Evolutionary conservation across 1,139 yeast species (phyloP), one percentile per base, ranked within the genome.

Genomic region (Hyphopichia fennica): DNA sequence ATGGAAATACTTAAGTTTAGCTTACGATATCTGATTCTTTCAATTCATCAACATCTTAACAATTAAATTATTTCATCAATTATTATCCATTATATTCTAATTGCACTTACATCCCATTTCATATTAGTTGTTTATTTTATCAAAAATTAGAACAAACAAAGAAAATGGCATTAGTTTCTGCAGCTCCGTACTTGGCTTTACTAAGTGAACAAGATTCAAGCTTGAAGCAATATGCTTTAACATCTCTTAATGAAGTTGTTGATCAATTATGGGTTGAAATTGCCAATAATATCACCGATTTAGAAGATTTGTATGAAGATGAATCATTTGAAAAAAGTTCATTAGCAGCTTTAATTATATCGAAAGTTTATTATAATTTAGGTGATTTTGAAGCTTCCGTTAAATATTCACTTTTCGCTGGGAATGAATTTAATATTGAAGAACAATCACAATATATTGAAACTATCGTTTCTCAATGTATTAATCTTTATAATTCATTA

Each of bases 201-300:
- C 77, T 93, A 58, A 81, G 82, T 49, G 99, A 95, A 69, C 76
- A 82, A 14, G 97, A 93, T 62, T 68, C 78, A 40, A 69, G 79
- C 43, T 80, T 95, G 52, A 93, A 90, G 64, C 74, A 85, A 29
- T 87, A 89, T 62, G 99, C 99, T 15, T 77, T 93, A 58, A 73
- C 83, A 47, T 84, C 96, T 25, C 80, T 93, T 53, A 87, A 90
- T 60, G 79, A 73, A 31, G 79, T 87, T 44, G 96, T 90, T 43
- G 96, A 90, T 68, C 91, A 88, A 63, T 76, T 89, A 51, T 93
- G 99, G 99, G 91, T 98, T 3, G 99, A 93, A 70, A 87, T 95
- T 46, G 96, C 99, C 47, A 95, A 93, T 65, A 84, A 80, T 59
- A 81, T 93, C 51, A 74, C 88, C 37, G 93, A 87, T 74, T 89